Conservation (phyloP, 116 monocot genomes). For the Papilionanthe hybrid region DNA sequence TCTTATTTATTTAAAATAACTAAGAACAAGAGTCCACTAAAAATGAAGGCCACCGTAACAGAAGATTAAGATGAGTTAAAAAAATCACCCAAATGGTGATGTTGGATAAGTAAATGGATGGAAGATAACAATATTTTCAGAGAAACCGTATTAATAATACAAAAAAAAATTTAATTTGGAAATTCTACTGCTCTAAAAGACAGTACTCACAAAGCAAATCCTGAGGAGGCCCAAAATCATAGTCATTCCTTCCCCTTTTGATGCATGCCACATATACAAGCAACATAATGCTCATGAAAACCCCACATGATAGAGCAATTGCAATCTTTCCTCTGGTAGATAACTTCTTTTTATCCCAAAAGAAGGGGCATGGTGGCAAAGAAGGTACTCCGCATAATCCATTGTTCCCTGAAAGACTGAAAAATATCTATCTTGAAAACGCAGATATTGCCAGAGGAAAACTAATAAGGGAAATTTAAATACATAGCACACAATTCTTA, state of each 20-base stretch:
- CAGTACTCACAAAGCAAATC: constrained; percentile 76
- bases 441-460: background rate
- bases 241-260: constrained; percentile 65
- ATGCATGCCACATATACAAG: constrained; percentile 54
- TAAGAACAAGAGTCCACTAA: background rate
- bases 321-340: constrained; percentile 70
- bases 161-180: background rate
- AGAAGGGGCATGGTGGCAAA: constrained; percentile 77
- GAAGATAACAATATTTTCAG: background rate
- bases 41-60: background rate
- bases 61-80: background rate
- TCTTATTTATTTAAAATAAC: background rate
- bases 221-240: constrained; percentile 87
- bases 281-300: constrained; percentile 38
- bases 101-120: background rate
- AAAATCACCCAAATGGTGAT: background rate
- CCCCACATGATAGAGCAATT: constrained; percentile 54
- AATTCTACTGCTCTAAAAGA: background rate
- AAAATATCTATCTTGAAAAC: constrained; percentile 8
- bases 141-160: background rate
- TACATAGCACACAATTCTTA: no score
- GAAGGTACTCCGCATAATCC: constrained; percentile 92
- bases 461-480: background rate
- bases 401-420: constrained; percentile 87
- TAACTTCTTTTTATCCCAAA: constrained; percentile 73